Evolutionary conservation across 2,329 filamentous ascomycete genomes (phyloP).

Genomic region (Penicillium sp.): DNA sequence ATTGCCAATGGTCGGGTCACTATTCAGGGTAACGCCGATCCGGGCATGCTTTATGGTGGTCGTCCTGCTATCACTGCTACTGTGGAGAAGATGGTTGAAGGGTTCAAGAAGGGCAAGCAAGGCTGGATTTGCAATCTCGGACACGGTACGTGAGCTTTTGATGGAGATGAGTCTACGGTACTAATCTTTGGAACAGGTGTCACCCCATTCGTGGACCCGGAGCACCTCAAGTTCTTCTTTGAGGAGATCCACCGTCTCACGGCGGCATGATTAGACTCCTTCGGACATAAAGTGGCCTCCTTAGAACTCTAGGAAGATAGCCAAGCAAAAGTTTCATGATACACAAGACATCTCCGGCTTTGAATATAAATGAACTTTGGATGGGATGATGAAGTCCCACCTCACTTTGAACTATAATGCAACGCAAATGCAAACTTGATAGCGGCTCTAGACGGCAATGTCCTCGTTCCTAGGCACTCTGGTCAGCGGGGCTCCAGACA

Average conservation of each 20-base stretch:
- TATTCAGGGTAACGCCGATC: constrained; percentile 94
- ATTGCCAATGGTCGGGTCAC: constrained; percentile 78
- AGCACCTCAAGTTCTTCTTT: constrained; percentile 92
- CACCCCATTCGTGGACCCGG: constrained; percentile 91
- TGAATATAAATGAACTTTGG: constrained; percentile 8
- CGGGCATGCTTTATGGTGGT: constrained; percentile 87
- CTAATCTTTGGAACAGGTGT: constrained; percentile 64
- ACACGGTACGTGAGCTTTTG: constrained; percentile 68
- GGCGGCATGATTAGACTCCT: constrained; percentile 20
- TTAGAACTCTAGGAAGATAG: constrained; percentile 1
- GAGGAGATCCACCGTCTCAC: constrained; percentile 77
- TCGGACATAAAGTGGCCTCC: constrained; percentile 12
- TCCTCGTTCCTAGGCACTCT: constrained; percentile 59
- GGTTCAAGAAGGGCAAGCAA: constrained; percentile 80
- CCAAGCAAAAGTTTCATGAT: constrained; percentile 14
- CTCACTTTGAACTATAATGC: constrained; percentile 10
- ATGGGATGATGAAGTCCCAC: constrained; percentile 1
- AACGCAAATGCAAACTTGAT: constrained; percentile 6
- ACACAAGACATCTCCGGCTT: constrained; percentile 8
- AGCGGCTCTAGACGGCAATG: constrained; percentile 53
- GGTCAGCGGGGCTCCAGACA: constrained; percentile 17
- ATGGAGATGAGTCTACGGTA: constrained; percentile 19
- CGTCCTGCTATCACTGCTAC: constrained; percentile 78
- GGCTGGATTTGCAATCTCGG: constrained; percentile 98
- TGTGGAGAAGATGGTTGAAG: constrained; percentile 83